A percentile compares a stretch with the other conserved stretches of the same genome.
phyloP scores from a whole-genome alignment of 306 rosid genomes.

The Luffa aegyptiaca region DNA sequence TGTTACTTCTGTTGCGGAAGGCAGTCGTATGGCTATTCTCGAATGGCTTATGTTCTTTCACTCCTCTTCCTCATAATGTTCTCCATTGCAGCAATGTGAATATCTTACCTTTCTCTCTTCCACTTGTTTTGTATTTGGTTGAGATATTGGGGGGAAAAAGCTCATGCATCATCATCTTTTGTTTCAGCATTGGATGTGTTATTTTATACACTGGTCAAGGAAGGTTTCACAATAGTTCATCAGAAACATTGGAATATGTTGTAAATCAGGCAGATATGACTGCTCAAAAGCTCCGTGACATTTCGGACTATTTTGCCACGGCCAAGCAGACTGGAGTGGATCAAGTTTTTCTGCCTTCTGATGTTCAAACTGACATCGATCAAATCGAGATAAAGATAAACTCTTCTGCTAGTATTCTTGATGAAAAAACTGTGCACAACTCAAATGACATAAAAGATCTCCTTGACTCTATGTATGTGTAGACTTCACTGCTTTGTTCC shows the following conservation, averaged over 20 bases:
- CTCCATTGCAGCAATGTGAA: slow-evolving; percentile 33
- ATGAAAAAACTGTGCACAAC: slow-evolving; percentile 15
- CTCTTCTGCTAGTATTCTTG: slow-evolving; percentile 27
- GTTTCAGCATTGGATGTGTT: slow-evolving; percentile 38
- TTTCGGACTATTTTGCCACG: slow-evolving; percentile 31
- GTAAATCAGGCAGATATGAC: slow-evolving; percentile 30
- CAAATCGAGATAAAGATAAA: slow-evolving; percentile 28
- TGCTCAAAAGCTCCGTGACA: slow-evolving; percentile 24
- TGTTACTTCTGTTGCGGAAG: slow-evolving; percentile 25
- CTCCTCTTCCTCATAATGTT: slow-evolving; percentile 32
- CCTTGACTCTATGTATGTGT: slow-evolving; percentile 27
- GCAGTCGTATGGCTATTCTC: slow-evolving; percentile 29
- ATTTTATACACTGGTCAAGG: slow-evolving; percentile 36
- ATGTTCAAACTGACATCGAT: slow-evolving; percentile 36
- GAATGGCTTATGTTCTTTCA: slow-evolving; percentile 29
- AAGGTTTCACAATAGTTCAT: slow-evolving; percentile 32
- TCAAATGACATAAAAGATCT: slow-evolving; percentile 34
- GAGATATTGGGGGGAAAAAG: neutral
- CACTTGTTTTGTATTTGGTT: neutral
- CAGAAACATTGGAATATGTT: slow-evolving; percentile 28
- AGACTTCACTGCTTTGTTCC: neutral
- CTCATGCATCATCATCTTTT: slow-evolving; percentile 5
- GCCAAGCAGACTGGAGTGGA: slow-evolving; percentile 42
- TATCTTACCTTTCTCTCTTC: slow-evolving; percentile 2
- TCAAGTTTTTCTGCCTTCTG: slow-evolving; percentile 31